phyloP scores from a whole-genome alignment of 129 eudicot species.

The Silybum marianum region DNA sequence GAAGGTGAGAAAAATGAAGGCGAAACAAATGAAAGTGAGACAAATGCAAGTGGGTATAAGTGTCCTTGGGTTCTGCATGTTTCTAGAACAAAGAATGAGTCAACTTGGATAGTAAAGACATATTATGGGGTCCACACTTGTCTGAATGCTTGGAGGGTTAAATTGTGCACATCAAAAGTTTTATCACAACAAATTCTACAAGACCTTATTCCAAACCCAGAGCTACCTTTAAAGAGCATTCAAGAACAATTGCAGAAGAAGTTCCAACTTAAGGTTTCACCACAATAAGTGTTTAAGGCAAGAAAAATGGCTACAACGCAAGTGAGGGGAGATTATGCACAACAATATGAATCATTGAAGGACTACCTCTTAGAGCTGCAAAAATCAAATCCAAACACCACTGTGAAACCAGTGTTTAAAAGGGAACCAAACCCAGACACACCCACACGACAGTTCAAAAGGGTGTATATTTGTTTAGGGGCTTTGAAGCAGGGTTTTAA shows the following conservation, averaged over 20 bases:
- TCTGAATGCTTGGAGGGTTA: neutral
- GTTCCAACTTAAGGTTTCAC: neutral
- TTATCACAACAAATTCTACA: neutral
- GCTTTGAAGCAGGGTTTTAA: too few relatives aligned
- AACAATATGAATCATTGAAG: neutral
- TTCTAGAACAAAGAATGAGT: neutral
- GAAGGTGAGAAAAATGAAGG: neutral
- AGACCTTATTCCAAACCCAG: too few relatives aligned
- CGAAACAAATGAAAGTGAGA: neutral
- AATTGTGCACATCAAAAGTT: neutral
- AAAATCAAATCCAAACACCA: too few relatives aligned
- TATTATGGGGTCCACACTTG: neutral
- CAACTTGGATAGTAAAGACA: neutral
- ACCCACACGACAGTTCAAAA: too few relatives aligned
- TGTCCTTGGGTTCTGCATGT: neutral
- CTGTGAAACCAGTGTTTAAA: too few relatives aligned
- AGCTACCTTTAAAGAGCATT: neutral
- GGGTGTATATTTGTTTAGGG: too few relatives aligned
- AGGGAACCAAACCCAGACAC: too few relatives aligned
- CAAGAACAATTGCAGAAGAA: neutral
- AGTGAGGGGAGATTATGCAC: neutral
- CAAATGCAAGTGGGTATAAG: neutral
- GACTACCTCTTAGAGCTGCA: too few relatives aligned
- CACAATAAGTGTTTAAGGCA: neutral
- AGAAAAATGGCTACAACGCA: neutral